These are phyloP conservation scores for Cerioporus squamosus DNA, from an alignment of 1,284 basidiomycete genomes.

Conservation along the genomic window DNA sequence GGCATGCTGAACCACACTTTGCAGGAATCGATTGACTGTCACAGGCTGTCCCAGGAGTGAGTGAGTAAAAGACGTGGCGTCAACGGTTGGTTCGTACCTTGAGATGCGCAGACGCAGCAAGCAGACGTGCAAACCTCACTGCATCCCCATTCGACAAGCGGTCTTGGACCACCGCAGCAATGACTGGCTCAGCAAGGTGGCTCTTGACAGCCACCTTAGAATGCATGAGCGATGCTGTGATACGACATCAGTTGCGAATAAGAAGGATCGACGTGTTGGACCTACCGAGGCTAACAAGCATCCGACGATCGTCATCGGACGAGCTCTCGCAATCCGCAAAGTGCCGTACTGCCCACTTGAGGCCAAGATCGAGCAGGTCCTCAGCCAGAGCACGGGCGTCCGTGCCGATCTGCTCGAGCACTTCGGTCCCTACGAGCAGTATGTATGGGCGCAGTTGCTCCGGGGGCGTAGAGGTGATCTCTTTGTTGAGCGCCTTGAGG, in stretches of 20 bases:
- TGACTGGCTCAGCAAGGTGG: constrained; percentile 75
- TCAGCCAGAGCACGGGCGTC: constrained; percentile 28
- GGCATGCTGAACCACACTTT: constrained; percentile 63
- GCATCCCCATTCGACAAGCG: constrained; percentile 50
- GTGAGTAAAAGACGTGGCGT: no score
- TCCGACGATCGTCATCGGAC: constrained; percentile 19
- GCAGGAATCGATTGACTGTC: constrained; percentile 65
- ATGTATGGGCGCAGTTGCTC: constrained; percentile 18
- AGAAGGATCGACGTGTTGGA: neutral
- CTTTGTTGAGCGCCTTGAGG: constrained; percentile 15
- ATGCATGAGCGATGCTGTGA: constrained; percentile 6
- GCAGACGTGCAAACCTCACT: constrained; percentile 51
- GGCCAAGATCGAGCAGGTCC: constrained; percentile 45
- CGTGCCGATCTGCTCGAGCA: neutral
- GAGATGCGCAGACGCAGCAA: constrained; percentile 51
- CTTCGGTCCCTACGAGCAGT: constrained; percentile 6
- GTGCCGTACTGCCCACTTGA: constrained; percentile 53
- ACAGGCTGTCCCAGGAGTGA: constrained; percentile 46
- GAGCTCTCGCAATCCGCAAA: constrained; percentile 39
- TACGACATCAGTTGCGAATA: neutral
- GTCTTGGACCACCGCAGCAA: constrained; percentile 69
- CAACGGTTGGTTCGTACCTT: constrained; percentile 54
- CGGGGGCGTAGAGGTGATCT: constrained; percentile 6
- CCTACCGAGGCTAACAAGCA: neutral
- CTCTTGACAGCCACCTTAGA: constrained; percentile 45